Evolutionary conservation across 2,329 filamentous ascomycete genomes (phyloP).

Genomic region (Colletotrichum spaethianum): DNA sequence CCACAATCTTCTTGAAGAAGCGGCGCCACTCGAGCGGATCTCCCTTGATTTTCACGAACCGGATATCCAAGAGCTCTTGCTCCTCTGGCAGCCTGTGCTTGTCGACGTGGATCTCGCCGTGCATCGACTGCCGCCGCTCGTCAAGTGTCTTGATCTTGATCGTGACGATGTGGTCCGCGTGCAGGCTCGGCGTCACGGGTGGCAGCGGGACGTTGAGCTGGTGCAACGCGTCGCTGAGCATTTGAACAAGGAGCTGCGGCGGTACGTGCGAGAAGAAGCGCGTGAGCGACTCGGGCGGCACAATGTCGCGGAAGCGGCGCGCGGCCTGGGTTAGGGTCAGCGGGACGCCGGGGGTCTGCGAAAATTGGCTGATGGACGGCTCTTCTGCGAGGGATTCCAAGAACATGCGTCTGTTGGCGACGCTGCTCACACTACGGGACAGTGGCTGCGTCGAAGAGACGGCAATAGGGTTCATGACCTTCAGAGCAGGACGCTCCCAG

Average conservation of each 20-base stretch:
- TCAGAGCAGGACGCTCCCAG: slow-evolving; percentile 83
- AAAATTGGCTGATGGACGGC: slow-evolving; percentile 89
- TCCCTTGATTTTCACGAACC: slow-evolving; percentile 94
- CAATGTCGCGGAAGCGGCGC: slow-evolving; percentile 89
- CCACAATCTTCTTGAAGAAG: slow-evolving; percentile 96
- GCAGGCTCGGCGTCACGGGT: slow-evolving; percentile 59
- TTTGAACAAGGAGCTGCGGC: slow-evolving; percentile 80
- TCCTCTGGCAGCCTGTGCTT: slow-evolving; percentile 70
- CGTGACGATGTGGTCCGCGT: slow-evolving; percentile 70
- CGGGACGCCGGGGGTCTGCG: slow-evolving; percentile 81
- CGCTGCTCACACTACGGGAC: slow-evolving; percentile 51
- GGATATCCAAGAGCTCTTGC: slow-evolving; percentile 81
- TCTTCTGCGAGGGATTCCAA: slow-evolving; percentile 84
- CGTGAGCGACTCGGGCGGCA: slow-evolving; percentile 88
- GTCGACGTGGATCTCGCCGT: slow-evolving; percentile 83
- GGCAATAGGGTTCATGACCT: slow-evolving; percentile 61
- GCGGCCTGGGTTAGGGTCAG: slow-evolving; percentile 91
- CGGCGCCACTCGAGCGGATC: slow-evolving; percentile 97
- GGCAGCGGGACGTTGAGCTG: slow-evolving; percentile 85
- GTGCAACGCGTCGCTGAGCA: slow-evolving; percentile 86
- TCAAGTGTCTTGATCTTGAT: slow-evolving; percentile 84
- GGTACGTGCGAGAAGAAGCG: slow-evolving; percentile 92
- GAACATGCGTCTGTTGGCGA: slow-evolving; percentile 53
- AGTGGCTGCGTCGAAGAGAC: slow-evolving; percentile 67
- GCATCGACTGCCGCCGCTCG: slow-evolving; percentile 78